Percentiles rank a stretch among this genome's conserved stretches.
These are phyloP conservation scores for Penicillium riverlandense DNA, from an alignment of 495 filamentous ascomycete species.

Conservation along the genomic window DNA sequence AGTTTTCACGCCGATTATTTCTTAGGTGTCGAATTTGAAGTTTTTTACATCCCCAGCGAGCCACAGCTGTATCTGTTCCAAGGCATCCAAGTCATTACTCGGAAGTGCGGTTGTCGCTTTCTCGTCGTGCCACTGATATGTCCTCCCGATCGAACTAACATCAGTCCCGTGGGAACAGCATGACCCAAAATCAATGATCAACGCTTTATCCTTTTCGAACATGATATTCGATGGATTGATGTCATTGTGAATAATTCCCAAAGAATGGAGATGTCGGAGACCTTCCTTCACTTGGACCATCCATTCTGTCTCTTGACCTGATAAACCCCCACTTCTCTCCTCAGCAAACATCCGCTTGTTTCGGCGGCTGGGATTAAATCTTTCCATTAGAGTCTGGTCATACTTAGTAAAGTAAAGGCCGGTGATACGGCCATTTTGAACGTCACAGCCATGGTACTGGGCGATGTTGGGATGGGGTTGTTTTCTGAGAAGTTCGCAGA, in stretches of 20 bases:
- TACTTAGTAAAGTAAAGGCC: conserved; percentile 14
- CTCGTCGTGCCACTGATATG: not conserved
- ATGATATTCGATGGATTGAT: conserved; percentile 25
- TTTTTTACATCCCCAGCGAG: not conserved
- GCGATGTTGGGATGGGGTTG: conserved; percentile 16
- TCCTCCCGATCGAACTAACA: not conserved
- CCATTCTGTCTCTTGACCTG: not conserved
- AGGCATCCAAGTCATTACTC: not conserved
- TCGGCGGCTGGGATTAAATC: conserved; percentile 1
- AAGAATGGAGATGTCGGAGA: conserved; percentile 17
- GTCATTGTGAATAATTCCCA: conserved; percentile 21
- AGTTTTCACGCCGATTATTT: too few relatives aligned
- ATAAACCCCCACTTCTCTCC: too few relatives aligned
- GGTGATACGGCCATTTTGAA: conserved; percentile 8
- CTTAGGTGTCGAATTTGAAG: not conserved
- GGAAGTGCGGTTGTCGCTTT: not conserved
- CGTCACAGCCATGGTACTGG: conserved; percentile 9
- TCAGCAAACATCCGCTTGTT: not conserved
- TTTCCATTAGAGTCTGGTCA: conserved; percentile 3
- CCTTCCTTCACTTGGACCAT: conserved; percentile 13
- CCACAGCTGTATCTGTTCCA: not conserved
- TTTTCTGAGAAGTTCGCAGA: conserved; percentile 2
- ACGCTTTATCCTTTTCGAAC: conserved; percentile 11
- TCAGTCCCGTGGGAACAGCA: not conserved
- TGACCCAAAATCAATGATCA: conserved; percentile 11